These are phyloP conservation scores for Wickerhamiella kurtzmanii DNA, from an alignment of 805 yeast genomes.

Conservation along the genomic window DNA sequence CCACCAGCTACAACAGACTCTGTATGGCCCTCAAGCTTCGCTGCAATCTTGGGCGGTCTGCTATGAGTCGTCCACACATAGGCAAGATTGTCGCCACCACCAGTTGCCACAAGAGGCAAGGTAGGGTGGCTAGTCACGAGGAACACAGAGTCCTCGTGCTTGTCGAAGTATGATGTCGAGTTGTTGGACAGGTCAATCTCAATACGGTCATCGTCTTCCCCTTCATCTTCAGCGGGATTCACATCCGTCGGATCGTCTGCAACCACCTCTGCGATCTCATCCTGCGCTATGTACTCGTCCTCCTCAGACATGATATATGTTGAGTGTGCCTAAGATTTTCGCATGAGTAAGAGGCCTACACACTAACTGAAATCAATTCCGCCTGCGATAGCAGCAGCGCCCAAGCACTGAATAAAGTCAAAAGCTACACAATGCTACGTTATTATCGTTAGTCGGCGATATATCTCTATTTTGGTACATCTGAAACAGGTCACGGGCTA, in stretches of 20 bases:
- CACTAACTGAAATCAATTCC: no score
- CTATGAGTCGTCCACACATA: slow-evolving; percentile 76
- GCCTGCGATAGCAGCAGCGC: no score
- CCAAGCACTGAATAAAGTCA: no score
- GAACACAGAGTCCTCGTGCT: slow-evolving; percentile 78
- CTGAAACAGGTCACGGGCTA: no score
- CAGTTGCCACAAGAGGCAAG: slow-evolving; percentile 72
- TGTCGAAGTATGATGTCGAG: slow-evolving; percentile 78
- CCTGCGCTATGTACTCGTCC: slow-evolving; percentile 18
- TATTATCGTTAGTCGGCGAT: no score
- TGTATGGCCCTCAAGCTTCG: slow-evolving; percentile 64
- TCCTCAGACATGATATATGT: slow-evolving; percentile 7
- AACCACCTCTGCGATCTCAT: slow-evolving; percentile 24
- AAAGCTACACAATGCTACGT: no score
- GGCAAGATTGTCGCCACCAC: slow-evolving; percentile 89
- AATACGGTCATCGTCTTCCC: slow-evolving; percentile 37
- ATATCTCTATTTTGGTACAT: no score
- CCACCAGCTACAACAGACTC: slow-evolving; percentile 81
- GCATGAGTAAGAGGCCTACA: not conserved
- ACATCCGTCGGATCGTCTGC: slow-evolving; percentile 24
- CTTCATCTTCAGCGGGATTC: slow-evolving; percentile 20
- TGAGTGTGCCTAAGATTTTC: no score
- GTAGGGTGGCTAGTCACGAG: slow-evolving; percentile 71
- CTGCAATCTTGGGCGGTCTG: slow-evolving; percentile 68
- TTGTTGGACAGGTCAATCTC: slow-evolving; percentile 84